A percentile compares a stretch with the other conserved stretches of the same genome.
phyloP scores from a whole-genome alignment of 148 eudicot genomes.

The Polygonum aviculare region DNA sequence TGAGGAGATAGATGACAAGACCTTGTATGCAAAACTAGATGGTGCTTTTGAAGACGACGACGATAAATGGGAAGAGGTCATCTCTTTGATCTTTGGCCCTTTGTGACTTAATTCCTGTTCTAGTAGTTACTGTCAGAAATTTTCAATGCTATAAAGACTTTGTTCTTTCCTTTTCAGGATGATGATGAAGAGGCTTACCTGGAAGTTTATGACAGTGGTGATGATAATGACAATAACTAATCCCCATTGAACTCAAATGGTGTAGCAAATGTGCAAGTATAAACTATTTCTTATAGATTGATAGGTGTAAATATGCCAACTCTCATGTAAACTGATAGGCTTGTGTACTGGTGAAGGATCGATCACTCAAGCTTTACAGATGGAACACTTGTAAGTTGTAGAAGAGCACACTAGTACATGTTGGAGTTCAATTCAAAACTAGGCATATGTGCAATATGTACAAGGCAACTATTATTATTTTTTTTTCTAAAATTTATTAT shows the following conservation, averaged over 20 bases:
- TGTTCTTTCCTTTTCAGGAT: not conserved
- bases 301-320: too few relatives aligned
- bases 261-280: not conserved
- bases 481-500: too few relatives aligned
- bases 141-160: not conserved
- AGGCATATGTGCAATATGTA: too few relatives aligned
- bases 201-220: constrained; percentile 1
- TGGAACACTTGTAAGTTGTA: too few relatives aligned
- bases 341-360: too few relatives aligned
- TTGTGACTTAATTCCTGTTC: too few relatives aligned
- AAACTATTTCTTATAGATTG: too few relatives aligned
- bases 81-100: not conserved
- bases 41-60: not conserved
- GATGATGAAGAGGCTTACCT: constrained; percentile 8
- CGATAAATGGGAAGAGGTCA: constrained; percentile 4
- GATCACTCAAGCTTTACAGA: too few relatives aligned
- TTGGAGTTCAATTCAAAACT: too few relatives aligned
- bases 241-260: not conserved
- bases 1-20: constrained; percentile 7
- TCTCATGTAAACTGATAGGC: too few relatives aligned
- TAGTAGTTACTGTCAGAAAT: not conserved
- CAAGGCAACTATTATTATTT: too few relatives aligned
- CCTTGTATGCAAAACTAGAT: constrained; percentile 3
- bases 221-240: constrained; percentile 1
- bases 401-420: too few relatives aligned